Conservation (phyloP, 2,329 filamentous ascomycete genomes). For the Ophiostoma sp. region DNA sequence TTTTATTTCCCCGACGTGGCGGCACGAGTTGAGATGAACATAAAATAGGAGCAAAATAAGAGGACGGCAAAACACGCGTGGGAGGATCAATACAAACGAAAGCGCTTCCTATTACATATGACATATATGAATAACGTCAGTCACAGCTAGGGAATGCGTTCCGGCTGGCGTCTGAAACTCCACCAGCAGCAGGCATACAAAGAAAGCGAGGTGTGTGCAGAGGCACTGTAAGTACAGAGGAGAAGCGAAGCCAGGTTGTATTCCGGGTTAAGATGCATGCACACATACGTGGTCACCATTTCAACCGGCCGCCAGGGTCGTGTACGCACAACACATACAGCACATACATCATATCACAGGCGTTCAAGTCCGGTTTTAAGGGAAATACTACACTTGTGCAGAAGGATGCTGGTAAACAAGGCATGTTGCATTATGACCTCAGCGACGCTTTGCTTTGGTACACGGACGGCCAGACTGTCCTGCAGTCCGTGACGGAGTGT, state of each 20-base stretch:
- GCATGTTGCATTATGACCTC: not conserved
- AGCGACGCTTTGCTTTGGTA: not conserved
- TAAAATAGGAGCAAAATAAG: not conserved
- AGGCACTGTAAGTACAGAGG: not conserved
- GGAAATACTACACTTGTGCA: not conserved
- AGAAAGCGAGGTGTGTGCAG: not conserved
- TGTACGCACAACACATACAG: not conserved
- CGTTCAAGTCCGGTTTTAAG: not conserved
- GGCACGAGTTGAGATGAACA: no score
- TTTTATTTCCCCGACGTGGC: not conserved
- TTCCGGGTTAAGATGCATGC: not conserved
- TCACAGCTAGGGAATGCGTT: not conserved
- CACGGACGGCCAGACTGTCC: no score
- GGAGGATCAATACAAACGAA: not conserved
- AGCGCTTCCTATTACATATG: no score
- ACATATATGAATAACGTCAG: not conserved
- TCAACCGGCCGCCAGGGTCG: not conserved
- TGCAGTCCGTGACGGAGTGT: not conserved
- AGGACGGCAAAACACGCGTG: not conserved
- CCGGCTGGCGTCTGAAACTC: slow-evolving; percentile 2
- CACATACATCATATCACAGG: not conserved
- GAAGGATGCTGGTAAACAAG: not conserved
- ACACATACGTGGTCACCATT: not conserved
- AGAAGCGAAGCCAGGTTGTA: not conserved
- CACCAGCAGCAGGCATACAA: not conserved